Conservation (phyloP, 2,329 filamentous ascomycete genomes). For the Xylariaceae sp. region DNA sequence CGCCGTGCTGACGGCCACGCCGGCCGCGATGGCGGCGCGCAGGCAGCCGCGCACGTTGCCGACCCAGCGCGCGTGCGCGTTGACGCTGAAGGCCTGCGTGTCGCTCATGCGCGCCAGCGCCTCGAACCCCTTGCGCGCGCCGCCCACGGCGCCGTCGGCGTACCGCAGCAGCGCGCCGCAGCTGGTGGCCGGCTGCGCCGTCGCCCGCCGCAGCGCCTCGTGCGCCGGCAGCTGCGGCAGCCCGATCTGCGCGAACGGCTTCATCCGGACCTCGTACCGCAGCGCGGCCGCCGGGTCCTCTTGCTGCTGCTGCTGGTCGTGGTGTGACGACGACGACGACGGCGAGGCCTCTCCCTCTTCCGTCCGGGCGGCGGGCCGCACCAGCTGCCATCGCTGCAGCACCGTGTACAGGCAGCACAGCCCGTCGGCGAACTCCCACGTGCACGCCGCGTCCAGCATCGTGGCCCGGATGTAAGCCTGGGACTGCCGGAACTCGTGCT, state of each 20-base stretch:
- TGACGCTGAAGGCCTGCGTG: constrained; percentile 46
- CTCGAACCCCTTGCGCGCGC: constrained; percentile 50
- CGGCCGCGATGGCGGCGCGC: constrained; percentile 63
- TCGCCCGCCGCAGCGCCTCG: constrained; percentile 48
- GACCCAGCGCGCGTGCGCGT: constrained; percentile 55
- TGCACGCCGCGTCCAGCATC: constrained; percentile 58
- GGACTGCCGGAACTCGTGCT: constrained; percentile 32
- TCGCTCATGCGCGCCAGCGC: constrained; percentile 43
- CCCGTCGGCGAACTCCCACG: constrained; percentile 47
- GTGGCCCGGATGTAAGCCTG: constrained; percentile 51
- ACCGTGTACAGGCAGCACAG: constrained; percentile 58
- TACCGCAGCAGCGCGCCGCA: constrained; percentile 35
- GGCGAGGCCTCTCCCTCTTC: constrained; percentile 62
- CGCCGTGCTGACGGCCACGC: constrained; percentile 55
- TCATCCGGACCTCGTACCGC: constrained; percentile 80
- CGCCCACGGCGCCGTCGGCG: constrained; percentile 37
- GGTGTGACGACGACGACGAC: too few species aligned
- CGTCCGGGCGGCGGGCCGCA: constrained; percentile 46
- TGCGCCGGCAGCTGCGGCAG: constrained; percentile 61
- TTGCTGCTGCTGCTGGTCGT: background rate
- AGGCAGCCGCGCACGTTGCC: constrained; percentile 51
- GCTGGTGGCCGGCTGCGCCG: constrained; percentile 30
- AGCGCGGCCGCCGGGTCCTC: constrained; percentile 25
- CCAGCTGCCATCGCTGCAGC: constrained; percentile 49
- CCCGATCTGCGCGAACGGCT: constrained; percentile 64